Percentiles rank a stretch among this genome's conserved stretches.
Evolutionary conservation across 1,139 yeast genomes (phyloP).

Genomic region (Geotrichum cucujoidarum): DNA sequence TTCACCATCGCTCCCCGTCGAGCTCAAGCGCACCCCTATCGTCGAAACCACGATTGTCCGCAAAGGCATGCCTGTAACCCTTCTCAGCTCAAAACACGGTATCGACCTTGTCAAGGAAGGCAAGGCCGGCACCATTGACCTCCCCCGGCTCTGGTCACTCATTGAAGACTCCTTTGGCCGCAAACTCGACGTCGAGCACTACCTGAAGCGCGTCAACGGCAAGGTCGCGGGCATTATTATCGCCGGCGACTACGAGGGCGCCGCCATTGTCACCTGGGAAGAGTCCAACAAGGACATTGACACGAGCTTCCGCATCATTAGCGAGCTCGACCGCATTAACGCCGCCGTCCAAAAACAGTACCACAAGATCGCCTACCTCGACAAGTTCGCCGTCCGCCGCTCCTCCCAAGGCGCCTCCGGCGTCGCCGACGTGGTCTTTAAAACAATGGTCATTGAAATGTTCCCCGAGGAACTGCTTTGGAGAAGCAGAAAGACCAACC

Average conservation of each 20-base stretch:
- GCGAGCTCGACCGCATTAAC: slow-evolving; percentile 21
- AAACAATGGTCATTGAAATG: slow-evolving; percentile 58
- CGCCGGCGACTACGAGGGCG: slow-evolving; percentile 94
- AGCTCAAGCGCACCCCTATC: slow-evolving; percentile 50
- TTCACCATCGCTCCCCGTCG: slow-evolving; percentile 83
- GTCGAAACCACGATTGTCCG: slow-evolving; percentile 75
- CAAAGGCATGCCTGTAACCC: slow-evolving; percentile 64
- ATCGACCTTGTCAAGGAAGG: slow-evolving; percentile 45
- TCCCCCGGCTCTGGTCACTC: slow-evolving; percentile 51
- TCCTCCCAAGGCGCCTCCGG: slow-evolving; percentile 87
- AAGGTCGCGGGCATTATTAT: slow-evolving; percentile 70
- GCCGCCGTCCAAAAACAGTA: slow-evolving; percentile 19
- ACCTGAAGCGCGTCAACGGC: slow-evolving; percentile 58
- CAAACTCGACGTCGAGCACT: slow-evolving; percentile 57
- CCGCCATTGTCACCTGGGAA: slow-evolving; percentile 87
- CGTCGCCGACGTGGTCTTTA: slow-evolving; percentile 87
- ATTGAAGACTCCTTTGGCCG: slow-evolving; percentile 79
- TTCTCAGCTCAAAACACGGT: slow-evolving; percentile 41
- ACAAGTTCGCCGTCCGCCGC: slow-evolving; percentile 85
- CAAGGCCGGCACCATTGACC: slow-evolving; percentile 49
- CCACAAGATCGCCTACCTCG: slow-evolving; percentile 56
- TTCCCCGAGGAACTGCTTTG: slow-evolving; percentile 76
- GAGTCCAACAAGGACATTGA: slow-evolving; percentile 32
- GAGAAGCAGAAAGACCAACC: slow-evolving; percentile 82
- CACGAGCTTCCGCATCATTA: slow-evolving; percentile 10